Base-by-base conservation (phyloP, 148 eudicot species). In the Dianthus caryophyllus region DNA sequence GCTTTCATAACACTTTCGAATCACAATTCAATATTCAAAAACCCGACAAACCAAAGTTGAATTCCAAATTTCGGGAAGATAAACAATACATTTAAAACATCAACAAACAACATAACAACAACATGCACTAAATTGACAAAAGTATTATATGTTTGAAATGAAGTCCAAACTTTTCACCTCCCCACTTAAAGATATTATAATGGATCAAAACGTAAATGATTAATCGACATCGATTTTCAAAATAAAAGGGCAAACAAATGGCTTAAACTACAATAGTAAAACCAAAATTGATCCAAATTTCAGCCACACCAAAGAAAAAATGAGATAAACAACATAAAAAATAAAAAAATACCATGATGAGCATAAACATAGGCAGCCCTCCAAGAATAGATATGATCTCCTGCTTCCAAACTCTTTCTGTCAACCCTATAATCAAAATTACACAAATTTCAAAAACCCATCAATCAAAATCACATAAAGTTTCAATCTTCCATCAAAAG, bases 361-460 rank as follows among this genome's bases (percentile, higher is more conserved):
- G 96, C 89, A 39, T 89, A 89, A 39, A 87, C 66, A 64, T 87
- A 89, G 58, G 89, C 89, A n/a, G 84, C 61, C 33, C 96, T 80
- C 91, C 96, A 89, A 17, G 91, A 84, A 54, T 89, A 89, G 58
- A 89, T 84, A 65, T 89, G 96, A 87, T 89, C 96, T 61, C 96
- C 96, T 15, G 89, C 82, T 71, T 89, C 78, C 54, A 89, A 84
- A 58, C 64, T 79, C 46, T 63, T 75, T 61, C 85, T 80, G 54
- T 73, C 69, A 52, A 89, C 50, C 79, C 89, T 89, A 68, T 68
- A 50, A 1, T 18, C 31, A 56, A 64, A 30, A 2, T 57, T 25
- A 12, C 33, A 17, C 55, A 63, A 47, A 9, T 33, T 39, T 13
- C 54, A 12, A 43, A n/a, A 41, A 22, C 58, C 59, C 22, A 12